Conservation (phyloP, 352 stramenopile genomes). For the Phytophthora meadii region DNA sequence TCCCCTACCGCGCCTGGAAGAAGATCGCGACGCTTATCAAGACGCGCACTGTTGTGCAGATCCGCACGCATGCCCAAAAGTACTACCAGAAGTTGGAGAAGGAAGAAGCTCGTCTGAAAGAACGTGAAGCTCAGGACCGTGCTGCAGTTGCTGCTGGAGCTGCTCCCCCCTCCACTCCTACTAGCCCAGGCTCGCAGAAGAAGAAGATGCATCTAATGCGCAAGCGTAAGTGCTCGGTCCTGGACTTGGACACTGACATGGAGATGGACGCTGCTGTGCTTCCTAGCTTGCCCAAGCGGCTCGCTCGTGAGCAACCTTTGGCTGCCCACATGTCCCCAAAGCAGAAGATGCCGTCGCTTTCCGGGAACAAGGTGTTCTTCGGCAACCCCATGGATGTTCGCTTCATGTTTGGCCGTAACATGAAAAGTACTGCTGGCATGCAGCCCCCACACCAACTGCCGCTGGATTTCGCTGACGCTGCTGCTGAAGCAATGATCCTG, state of each 20-base stretch:
- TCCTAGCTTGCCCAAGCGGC: constrained; percentile 69
- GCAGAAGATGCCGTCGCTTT: constrained; percentile 60
- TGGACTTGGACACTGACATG: constrained; percentile 34
- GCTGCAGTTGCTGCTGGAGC: constrained; percentile 20
- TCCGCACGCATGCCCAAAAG: constrained; percentile 89
- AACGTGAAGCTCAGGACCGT: constrained; percentile 62
- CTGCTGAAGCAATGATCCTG: constrained; percentile 65
- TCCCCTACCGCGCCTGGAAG: constrained; percentile 89
- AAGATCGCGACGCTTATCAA: constrained; percentile 95
- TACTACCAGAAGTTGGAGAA: constrained; percentile 93
- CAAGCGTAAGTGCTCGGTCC: constrained; percentile 71
- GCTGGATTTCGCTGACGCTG: constrained; percentile 63
- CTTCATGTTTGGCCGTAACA: constrained; percentile 42
- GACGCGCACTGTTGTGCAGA: constrained; percentile 92
- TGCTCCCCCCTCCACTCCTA: constrained; percentile 7
- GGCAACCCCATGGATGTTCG: constrained; percentile 43
- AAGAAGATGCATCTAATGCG: constrained; percentile 73
- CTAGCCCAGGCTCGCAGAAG: constrained; percentile 37
- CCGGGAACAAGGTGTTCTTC: constrained; percentile 57
- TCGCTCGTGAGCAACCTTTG: constrained; percentile 72
- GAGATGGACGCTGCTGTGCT: constrained; percentile 40
- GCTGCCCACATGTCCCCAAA: constrained; percentile 80
- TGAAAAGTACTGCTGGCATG: constrained; percentile 31
- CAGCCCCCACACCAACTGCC: constrained; percentile 48
- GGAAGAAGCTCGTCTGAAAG: constrained; percentile 79